Percentiles rank a stretch among this genome's conserved stretches.
These are phyloP conservation scores for Thielaviopsis populi DNA, from an alignment of 2,329 filamentous ascomycete genomes.

Conservation along the genomic window DNA sequence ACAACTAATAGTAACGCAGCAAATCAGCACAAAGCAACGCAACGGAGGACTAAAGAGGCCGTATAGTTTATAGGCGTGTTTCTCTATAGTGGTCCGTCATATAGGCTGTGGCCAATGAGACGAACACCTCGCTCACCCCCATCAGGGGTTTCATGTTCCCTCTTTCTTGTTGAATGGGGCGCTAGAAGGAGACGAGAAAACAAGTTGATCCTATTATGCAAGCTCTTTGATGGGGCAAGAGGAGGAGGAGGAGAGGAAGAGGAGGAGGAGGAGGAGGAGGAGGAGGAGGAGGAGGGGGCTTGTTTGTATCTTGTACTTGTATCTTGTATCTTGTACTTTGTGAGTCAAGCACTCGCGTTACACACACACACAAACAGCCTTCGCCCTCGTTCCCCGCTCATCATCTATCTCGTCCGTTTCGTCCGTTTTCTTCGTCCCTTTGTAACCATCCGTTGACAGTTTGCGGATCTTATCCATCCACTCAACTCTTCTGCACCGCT, in stretches of 20 bases:
- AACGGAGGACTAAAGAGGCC: too few relatives aligned
- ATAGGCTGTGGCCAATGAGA: background rate
- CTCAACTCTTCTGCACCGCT: background rate
- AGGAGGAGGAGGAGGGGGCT: background rate
- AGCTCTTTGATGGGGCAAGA: background rate
- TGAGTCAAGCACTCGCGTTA: background rate
- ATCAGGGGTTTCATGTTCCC: background rate
- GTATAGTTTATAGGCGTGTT: background rate
- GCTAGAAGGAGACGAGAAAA: background rate
- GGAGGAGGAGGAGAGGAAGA: background rate
- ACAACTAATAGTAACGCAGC: background rate
- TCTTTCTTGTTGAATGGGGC: background rate
- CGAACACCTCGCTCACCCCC: background rate
- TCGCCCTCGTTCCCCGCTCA: background rate
- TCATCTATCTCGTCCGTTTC: background rate
- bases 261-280: background rate
- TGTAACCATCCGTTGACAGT: background rate
- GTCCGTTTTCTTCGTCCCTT: background rate
- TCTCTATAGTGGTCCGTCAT: background rate
- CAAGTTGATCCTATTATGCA: background rate
- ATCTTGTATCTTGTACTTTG: background rate
- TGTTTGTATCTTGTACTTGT: background rate
- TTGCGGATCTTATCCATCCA: background rate
- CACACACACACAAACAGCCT: background rate
- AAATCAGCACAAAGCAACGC: too few relatives aligned